Evolutionary conservation across 768 basidiomycete genomes (phyloP).

Genomic region (Auricularia sp.): DNA sequence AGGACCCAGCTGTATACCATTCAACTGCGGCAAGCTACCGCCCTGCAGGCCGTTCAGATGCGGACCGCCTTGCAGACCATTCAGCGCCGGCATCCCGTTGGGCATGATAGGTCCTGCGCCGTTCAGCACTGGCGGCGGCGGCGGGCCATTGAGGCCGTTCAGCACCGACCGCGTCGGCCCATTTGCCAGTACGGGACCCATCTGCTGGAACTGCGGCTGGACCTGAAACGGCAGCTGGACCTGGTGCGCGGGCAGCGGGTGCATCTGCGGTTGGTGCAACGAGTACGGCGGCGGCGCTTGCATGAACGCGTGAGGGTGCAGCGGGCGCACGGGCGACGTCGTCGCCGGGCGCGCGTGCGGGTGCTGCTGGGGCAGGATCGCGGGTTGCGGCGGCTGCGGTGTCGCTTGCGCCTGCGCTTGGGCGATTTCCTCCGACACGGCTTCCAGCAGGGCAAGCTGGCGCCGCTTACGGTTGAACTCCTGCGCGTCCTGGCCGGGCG

Average conservation of each 20-base stretch:
- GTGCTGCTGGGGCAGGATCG: constrained; percentile 1
- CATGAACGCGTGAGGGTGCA: constrained; percentile 19
- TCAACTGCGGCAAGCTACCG: neutral
- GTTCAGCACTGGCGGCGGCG: neutral
- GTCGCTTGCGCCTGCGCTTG: constrained; percentile 39
- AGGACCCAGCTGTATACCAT: constrained; percentile 1
- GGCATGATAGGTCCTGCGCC: constrained; percentile 7
- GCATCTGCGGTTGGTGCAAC: constrained; percentile 9
- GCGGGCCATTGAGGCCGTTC: neutral
- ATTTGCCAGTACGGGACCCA: constrained; percentile 23
- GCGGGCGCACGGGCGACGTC: constrained; percentile 23
- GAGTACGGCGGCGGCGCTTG: constrained; percentile 9
- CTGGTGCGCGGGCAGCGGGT: constrained; percentile 9
- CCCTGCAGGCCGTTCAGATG: too few species aligned
- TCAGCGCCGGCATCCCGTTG: constrained; percentile 7
- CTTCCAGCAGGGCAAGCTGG: constrained; percentile 61
- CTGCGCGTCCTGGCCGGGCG: neutral
- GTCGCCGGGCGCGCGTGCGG: constrained; percentile 9
- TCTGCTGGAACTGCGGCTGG: neutral
- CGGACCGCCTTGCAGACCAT: constrained; percentile 2
- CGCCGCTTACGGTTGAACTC: constrained; percentile 39
- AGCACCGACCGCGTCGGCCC: neutral
- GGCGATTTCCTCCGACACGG: constrained; percentile 64
- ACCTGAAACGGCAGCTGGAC: constrained; percentile 14
- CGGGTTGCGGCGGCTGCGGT: constrained; percentile 17